Conservation (phyloP, 2,329 filamentous ascomycete species). For the Penicillium sp. region DNA sequence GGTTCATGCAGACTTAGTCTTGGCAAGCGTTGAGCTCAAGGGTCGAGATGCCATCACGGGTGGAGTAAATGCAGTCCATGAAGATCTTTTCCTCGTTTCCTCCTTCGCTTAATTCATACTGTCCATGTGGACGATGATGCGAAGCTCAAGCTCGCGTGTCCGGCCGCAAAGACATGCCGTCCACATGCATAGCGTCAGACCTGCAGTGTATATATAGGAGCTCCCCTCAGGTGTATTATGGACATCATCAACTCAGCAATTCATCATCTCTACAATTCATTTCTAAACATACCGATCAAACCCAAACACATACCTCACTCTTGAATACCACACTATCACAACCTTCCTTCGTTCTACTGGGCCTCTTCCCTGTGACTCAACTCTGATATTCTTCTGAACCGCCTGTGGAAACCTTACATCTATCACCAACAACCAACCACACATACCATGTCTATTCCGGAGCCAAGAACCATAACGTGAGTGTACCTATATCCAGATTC, state of each 20-base stretch:
- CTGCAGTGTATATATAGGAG: slow-evolving; percentile 19
- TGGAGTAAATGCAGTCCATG: slow-evolving; percentile 14
- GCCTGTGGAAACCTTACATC: neutral
- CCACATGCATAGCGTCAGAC: slow-evolving; percentile 13
- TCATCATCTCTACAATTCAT: neutral
- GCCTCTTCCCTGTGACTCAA: neutral
- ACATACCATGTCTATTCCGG: slow-evolving; percentile 19
- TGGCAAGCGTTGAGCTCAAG: slow-evolving; percentile 5
- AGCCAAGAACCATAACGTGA: slow-evolving; percentile 13
- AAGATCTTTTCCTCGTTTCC: slow-evolving; percentile 20
- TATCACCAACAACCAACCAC: neutral
- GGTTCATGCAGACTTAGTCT: slow-evolving; percentile 19
- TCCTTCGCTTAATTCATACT: slow-evolving; percentile 12
- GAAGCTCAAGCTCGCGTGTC: slow-evolving; percentile 22
- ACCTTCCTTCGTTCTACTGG: neutral
- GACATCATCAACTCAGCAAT: slow-evolving; percentile 2
- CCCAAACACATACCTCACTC: neutral
- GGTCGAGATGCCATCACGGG: slow-evolving; percentile 23
- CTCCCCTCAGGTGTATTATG: slow-evolving; percentile 3
- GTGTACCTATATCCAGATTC: neutral
- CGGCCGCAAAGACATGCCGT: slow-evolving; percentile 14
- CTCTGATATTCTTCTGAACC: neutral
- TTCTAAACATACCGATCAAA: neutral
- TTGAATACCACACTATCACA: neutral
- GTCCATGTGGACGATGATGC: slow-evolving; percentile 22